Evolutionary conservation across 2,329 filamentous ascomycete species (phyloP), one percentile per base, ranked within the genome.

Genomic region (Cytospora chrysosperma): DNA sequence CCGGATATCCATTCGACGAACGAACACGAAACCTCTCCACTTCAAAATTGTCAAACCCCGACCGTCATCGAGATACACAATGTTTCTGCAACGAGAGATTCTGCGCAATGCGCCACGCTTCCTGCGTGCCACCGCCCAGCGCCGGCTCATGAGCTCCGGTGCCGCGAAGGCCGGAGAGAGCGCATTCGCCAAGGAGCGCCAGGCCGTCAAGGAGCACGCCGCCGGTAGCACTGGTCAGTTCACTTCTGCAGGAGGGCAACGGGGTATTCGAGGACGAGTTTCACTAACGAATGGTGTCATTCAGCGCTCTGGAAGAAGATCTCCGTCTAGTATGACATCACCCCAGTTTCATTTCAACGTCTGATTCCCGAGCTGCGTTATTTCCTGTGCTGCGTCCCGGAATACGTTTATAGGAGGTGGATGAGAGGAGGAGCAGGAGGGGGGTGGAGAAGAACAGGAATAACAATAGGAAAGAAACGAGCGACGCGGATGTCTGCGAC

Each of bases 291-390:
- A 55, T 70, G 70, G 68, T 64, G 63, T 65, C 68, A 61, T 65
- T 61, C 75, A 97, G 94, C 92, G 73, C 87, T 97, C 73, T 99
- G 95, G 95, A 88, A 87, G 79, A 98, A 96, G 85, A 89, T 98
- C 73, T 95, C 92, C 69, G 84, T 97, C 83, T 98, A 92, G 93
- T 97, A 92, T 80, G 91, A 81, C 70, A 61, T 68, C 69, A 61
- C 64, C 57, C 49, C 40, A 34, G 21, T 15, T n/a, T 47, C 51
- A 12, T 12, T 30, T 9, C 28, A 27, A 28, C 26, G 21, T 40
- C 15, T 55, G 37, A 26, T 27, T 30, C 26, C 40, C 59, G 21
- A 37, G 40, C 40, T 50, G 21, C 52, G 51, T 43, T n/a, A 27
- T 19, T 27, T 55, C 37, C 30, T 30, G 32, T 55, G 28, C 37